A percentile compares a stretch with the other conserved stretches of the same genome.
Conservation (phyloP, 2,329 filamentous ascomycete species). For the Colletotrichum sp. region DNA sequence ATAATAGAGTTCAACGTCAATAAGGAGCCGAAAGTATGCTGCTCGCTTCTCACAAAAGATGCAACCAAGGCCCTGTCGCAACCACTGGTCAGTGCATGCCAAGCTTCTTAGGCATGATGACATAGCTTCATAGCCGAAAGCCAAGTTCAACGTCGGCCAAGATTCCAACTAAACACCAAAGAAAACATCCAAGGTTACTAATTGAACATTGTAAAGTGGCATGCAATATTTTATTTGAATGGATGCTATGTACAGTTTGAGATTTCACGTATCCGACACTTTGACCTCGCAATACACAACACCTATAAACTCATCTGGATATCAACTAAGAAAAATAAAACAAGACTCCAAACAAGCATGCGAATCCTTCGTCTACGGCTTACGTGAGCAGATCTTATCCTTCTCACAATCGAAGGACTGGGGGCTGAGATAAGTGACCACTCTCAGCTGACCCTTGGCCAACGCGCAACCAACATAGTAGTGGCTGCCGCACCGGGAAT, state of each 20-base stretch:
- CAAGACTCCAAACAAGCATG: background rate
- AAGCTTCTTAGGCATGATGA: background rate
- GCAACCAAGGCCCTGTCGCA: background rate
- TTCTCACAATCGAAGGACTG: conserved; percentile 16
- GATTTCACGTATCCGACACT: background rate
- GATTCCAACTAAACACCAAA: background rate
- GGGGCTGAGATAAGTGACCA: conserved; percentile 16
- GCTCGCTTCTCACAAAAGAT: background rate
- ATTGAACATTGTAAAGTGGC: background rate
- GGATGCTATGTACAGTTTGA: background rate
- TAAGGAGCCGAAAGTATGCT: background rate
- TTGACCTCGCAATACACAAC: background rate
- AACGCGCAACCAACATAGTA: conserved; percentile 16
- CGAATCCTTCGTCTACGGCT: background rate
- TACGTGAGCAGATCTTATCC: background rate
- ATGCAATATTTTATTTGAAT: background rate
- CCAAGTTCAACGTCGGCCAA: background rate
- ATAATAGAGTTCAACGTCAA: background rate
- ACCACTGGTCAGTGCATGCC: background rate
- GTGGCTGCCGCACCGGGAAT: conserved; percentile 12
- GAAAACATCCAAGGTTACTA: background rate
- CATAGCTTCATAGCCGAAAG: background rate
- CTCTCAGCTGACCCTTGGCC: conserved; percentile 12
- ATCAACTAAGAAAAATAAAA: background rate
- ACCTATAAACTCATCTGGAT: background rate